Evolutionary conservation across 208 protist species (phyloP).

Genomic region (Novymonas esmeraldas): DNA sequence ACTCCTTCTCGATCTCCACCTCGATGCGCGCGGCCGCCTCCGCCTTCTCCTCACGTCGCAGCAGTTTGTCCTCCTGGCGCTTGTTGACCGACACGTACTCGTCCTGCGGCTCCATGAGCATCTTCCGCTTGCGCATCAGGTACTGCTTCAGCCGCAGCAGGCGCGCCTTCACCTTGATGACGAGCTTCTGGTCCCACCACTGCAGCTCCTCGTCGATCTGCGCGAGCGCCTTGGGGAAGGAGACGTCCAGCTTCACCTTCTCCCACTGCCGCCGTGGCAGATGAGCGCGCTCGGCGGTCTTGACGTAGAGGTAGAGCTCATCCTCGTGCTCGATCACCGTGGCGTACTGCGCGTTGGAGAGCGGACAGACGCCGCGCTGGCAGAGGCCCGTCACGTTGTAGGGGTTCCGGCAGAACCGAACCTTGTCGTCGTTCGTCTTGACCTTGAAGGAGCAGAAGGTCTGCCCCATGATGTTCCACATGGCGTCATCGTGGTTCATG

Average conservation of each 20-base stretch:
- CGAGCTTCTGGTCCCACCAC: conserved; percentile 95
- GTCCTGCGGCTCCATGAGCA: conserved; percentile 91
- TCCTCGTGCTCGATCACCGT: conserved; percentile 98
- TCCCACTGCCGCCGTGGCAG: conserved; percentile 98
- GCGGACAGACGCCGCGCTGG: conserved; percentile 96
- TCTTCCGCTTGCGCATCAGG: conserved; percentile 97
- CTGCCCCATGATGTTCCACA: conserved; percentile 94
- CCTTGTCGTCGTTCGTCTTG: conserved; percentile 91
- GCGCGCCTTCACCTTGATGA: conserved; percentile 98
- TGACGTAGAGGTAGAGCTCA: conserved; percentile 98
- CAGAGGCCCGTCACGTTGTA: conserved; percentile 99
- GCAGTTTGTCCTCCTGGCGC: conserved; percentile 96
- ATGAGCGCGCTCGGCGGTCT: conserved; percentile 99
- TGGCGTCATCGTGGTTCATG: conserved; percentile 94
- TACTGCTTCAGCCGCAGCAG: conserved; percentile 98
- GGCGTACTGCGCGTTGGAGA: conserved; percentile 98
- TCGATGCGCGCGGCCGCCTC: conserved; percentile 96
- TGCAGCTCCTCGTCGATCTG: conserved; percentile 97
- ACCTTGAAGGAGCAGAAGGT: conserved; percentile 95
- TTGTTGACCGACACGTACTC: conserved; percentile 97
- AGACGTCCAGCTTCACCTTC: conserved; percentile 96
- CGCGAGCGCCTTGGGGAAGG: conserved; percentile 95
- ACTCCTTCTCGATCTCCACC: conserved; percentile 97
- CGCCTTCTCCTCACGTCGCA: conserved; percentile 96
- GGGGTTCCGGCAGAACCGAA: conserved; percentile 98